These are phyloP conservation scores for Paecilomyces sp. DNA, from an alignment of 2,329 filamentous ascomycete genomes.

Conservation along the genomic window DNA sequence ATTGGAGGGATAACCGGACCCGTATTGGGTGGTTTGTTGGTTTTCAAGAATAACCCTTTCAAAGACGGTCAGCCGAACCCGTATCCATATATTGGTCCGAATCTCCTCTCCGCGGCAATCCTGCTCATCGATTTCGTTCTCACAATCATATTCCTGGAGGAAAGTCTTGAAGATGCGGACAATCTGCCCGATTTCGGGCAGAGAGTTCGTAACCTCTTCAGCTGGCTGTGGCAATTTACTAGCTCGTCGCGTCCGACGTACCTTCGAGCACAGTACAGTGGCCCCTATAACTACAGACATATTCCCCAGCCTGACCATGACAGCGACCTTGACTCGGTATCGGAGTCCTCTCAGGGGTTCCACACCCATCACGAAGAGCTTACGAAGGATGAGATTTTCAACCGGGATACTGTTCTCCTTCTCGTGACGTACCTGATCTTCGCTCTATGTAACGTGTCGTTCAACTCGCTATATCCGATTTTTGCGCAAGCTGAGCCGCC, in stretches of 20 bases:
- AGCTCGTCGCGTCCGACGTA: conserved; percentile 54
- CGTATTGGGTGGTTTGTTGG: conserved; percentile 77
- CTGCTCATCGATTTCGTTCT: conserved; percentile 66
- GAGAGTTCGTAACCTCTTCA: conserved; percentile 54
- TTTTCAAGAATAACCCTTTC: conserved; percentile 56
- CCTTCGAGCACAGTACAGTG: conserved; percentile 31
- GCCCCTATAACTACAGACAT: conserved; percentile 15
- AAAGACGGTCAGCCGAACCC: conserved; percentile 43
- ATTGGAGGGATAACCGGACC: conserved; percentile 90
- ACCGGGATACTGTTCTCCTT: conserved; percentile 72
- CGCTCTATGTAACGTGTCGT: conserved; percentile 87
- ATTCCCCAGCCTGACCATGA: conserved; percentile 27
- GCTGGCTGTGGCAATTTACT: conserved; percentile 64
- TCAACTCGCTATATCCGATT: conserved; percentile 91
- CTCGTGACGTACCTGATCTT: conserved; percentile 86
- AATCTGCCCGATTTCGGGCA: conserved; percentile 54
- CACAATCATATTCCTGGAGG: conserved; percentile 74
- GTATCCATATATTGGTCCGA: conserved; percentile 81
- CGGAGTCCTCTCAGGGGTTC: conserved; percentile 30
- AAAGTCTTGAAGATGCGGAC: conserved; percentile 67
- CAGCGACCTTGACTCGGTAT: conserved; percentile 38
- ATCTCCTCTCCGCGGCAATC: conserved; percentile 67
- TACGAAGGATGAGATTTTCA: conserved; percentile 57
- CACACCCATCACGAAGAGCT: conserved; percentile 40
- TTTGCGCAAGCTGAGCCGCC: conserved; percentile 73